Evolutionary conservation across 1,284 basidiomycete genomes (phyloP), one percentile per base, ranked within the genome.

Genomic region (Cryptococcus sp.): DNA sequence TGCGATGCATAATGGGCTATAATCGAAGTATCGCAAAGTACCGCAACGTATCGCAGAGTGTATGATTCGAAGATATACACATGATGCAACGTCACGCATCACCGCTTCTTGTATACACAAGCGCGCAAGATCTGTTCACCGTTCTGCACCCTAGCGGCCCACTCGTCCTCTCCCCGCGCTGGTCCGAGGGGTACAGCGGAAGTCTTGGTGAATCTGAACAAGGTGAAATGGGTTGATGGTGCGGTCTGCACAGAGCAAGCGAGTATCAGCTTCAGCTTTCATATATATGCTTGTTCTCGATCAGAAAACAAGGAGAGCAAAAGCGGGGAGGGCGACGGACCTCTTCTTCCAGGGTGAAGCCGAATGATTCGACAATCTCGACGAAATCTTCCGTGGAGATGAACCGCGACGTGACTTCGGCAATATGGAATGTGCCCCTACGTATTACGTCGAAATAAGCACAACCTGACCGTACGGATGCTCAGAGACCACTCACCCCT

Each of bases 101-200:
- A 98, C 71, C 95, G 85, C 70, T 91, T 85, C 80, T 99, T 99
- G 78, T 99, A 99, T 77, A 98, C 90, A 79, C 96, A 99, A 35
- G 93, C 89, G 75, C 93, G 92, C 59, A 99, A 82, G 42, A 85
- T 73, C 11, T 87, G 76, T 64, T 82, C 77, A 17, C 89, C 88
- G 66, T 83, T 83, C 20, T 80, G 77, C 55, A 86, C 68, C 25
- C 93, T 72, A 49, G 81, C 82, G n/a, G 78, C 74, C 87, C 87
- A 90, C 43, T 88, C 86, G 61, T 84, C 81, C 57, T 87, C 82
- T 11, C 79, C 76, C 22, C 66, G 67, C 13, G 69, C 73, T 5
- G 74, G 70, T 41, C 73, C 75, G 35, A 67, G 61, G 3, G 76
- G 73, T 27, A 72, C 79, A 58, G 83, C 83, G 1, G 83, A 69